Base-by-base conservation (phyloP, 2,329 filamentous ascomycete species). In the Aspergillus sp. region DNA sequence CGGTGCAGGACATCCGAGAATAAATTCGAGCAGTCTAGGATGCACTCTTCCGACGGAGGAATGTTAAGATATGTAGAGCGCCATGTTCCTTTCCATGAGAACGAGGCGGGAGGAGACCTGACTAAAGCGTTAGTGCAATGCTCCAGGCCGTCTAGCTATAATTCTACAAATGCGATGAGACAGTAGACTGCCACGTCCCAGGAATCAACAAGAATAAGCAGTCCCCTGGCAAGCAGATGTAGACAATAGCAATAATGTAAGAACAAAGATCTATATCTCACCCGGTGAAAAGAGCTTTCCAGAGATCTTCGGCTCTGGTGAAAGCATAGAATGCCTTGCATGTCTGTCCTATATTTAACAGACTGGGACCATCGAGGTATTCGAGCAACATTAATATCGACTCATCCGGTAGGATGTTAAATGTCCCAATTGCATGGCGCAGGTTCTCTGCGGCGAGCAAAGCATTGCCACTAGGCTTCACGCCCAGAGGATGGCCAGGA, bases 1-100 rank as follows among this genome's bases (percentile, higher is more conserved):
- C 93, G 87, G 76, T 97, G 91, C 23, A 98, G 83, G 7, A 91
- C 88, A 76, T 99, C 94, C 13, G 94, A 97, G 76, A 91, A 98
- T 55, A 98, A 87, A 69, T 88, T 86, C 55, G 84, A 84, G 77
- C 93, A 97, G 67, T 90, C 84, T 38, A 96, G 80, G 12, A 77
- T 80, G 39, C 86, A 82, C 51, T 85, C 81, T 59, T 82, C 79
- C 13, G 76, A 74, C 13, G 81, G 74, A 0, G 82, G 79, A 13
- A 91, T 80, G 38, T 83, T 82, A 41, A 96, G 82, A 68, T 89
- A 86, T 0, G 92, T 96, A 30, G 88, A 87, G 67, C 91, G 88
- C 94, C 94, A 98, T 56, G 90, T 90, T 48, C 91, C 91, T 69
- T 82, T 86, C 94, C 93, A 97, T 60, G 79, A 77, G 64, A 89